phyloP scores from a whole-genome alignment of 495 filamentous ascomycete genomes.

The Chaetomidium leptoderma region DNA sequence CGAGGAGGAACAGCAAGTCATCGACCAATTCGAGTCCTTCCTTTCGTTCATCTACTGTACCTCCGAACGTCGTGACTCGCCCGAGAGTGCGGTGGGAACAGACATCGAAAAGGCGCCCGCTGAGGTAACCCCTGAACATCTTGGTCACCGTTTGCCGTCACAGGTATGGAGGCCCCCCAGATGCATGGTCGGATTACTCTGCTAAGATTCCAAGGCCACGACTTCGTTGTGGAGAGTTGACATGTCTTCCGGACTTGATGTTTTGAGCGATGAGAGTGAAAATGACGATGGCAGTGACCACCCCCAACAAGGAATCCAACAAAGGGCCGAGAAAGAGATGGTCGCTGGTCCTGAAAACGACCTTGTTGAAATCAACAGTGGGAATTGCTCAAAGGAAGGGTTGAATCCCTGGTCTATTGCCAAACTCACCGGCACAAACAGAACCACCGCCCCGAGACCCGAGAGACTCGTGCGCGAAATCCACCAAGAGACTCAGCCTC shows the following conservation, averaged over 20 bases:
- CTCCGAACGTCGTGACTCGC: background rate
- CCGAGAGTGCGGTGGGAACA: no score
- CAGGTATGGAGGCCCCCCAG: background rate
- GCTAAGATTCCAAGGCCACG: constrained; percentile 6
- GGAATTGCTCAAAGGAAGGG: constrained; percentile 11
- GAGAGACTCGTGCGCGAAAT: background rate
- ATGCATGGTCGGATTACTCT: background rate
- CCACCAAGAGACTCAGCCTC: background rate
- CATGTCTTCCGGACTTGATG: constrained; percentile 16
- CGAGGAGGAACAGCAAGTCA: constrained; percentile 51
- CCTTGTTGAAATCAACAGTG: background rate
- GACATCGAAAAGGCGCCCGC: background rate
- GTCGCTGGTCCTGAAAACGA: background rate
- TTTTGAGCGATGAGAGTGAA: constrained; percentile 14
- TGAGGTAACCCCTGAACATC: background rate
- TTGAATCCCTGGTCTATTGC: constrained; percentile 32
- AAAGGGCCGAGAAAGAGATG: background rate
- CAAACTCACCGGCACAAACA: constrained; percentile 3
- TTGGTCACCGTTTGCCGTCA: background rate
- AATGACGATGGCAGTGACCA: background rate
- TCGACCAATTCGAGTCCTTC: constrained; percentile 48
- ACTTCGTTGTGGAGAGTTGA: constrained; percentile 22
- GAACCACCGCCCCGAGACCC: background rate
- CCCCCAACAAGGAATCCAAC: background rate
- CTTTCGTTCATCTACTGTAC: constrained; percentile 47